These are phyloP conservation scores for Naganishia albida DNA, from an alignment of 1,284 basidiomycete species.

Conservation along the genomic window DNA sequence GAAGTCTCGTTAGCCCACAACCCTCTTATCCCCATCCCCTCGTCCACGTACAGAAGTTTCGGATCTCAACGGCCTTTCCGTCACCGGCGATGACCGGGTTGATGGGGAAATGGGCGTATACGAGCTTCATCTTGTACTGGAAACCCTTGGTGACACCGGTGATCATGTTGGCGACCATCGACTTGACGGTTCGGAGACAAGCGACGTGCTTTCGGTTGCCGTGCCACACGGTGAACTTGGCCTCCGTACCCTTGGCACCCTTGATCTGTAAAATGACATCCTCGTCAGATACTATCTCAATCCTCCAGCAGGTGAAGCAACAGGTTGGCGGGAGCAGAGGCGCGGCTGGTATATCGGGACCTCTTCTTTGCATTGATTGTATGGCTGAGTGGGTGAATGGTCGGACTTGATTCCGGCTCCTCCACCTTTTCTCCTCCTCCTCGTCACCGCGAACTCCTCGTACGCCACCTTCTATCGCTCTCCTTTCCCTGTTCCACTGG, in stretches of 20 bases:
- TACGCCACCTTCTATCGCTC: not conserved
- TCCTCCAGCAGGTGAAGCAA: not conserved
- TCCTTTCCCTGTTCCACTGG: not conserved
- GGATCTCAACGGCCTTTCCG: constrained; percentile 83
- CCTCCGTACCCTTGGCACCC: constrained; percentile 62
- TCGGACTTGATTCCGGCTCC: not conserved
- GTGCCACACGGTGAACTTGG: constrained; percentile 96
- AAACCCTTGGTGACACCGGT: constrained; percentile 98
- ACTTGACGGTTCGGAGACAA: constrained; percentile 93
- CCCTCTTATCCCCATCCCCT: not conserved
- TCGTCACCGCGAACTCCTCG: not conserved
- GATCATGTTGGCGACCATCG: constrained; percentile 95
- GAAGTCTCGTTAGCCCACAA: constrained; percentile 11
- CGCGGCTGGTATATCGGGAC: not conserved
- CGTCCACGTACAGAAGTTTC: constrained; percentile 83
- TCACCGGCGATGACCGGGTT: constrained; percentile 93
- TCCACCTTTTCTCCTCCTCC: not conserved
- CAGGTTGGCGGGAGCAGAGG: not conserved
- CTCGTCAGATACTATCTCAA: not conserved
- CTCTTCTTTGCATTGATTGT: no score
- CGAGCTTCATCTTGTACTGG: constrained; percentile 99
- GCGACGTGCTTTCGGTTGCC: constrained; percentile 98
- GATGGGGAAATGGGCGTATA: constrained; percentile 99
- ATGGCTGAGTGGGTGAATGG: no score
- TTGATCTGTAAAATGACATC: constrained; percentile 48